phyloP scores from a whole-genome alignment of 2,329 filamentous ascomycete genomes.

The Cladophialophora psammophila region DNA sequence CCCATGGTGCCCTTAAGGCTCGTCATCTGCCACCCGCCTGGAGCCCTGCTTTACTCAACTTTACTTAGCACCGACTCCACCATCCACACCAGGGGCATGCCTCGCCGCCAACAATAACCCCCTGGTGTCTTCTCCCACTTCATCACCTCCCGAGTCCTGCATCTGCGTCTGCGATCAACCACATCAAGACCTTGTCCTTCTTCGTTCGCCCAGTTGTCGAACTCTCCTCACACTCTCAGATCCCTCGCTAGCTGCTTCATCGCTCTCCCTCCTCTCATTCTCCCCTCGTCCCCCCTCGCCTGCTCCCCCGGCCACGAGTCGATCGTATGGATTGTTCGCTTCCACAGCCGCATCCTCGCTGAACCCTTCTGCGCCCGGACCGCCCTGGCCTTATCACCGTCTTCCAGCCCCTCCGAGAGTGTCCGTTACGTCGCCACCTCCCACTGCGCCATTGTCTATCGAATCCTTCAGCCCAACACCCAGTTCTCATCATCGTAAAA shows the following conservation, averaged over 20 bases:
- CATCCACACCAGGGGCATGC: slow-evolving; percentile 22
- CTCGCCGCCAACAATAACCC: slow-evolving; percentile 18
- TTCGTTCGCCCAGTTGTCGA: not conserved
- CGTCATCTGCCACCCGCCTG: slow-evolving; percentile 31
- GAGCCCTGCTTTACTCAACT: slow-evolving; percentile 2
- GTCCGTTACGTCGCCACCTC: slow-evolving; percentile 32
- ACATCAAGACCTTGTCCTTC: slow-evolving; percentile 22
- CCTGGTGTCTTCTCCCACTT: slow-evolving; percentile 15
- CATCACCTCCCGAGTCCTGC: slow-evolving; percentile 20
- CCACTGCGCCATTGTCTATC: slow-evolving; percentile 12
- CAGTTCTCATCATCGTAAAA: not conserved
- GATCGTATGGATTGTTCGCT: slow-evolving; percentile 27
- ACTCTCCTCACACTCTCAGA: slow-evolving; percentile 8
- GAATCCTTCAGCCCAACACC: slow-evolving; percentile 4
- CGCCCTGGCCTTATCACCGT: slow-evolving; percentile 30
- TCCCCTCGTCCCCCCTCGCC: slow-evolving; percentile 16
- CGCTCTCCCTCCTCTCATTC: slow-evolving; percentile 11
- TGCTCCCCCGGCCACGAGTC: slow-evolving; percentile 9
- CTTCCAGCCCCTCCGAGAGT: slow-evolving; percentile 30
- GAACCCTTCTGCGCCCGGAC: slow-evolving; percentile 30
- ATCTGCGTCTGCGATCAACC: slow-evolving; percentile 16
- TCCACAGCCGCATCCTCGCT: slow-evolving; percentile 27
- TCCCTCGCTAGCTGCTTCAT: slow-evolving; percentile 16
- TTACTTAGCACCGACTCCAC: slow-evolving; percentile 20
- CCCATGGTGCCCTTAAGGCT: slow-evolving; percentile 15